phyloP scores from a whole-genome alignment of 2,329 filamentous ascomycete genomes.

The Chrysosporium queenslandicum region DNA sequence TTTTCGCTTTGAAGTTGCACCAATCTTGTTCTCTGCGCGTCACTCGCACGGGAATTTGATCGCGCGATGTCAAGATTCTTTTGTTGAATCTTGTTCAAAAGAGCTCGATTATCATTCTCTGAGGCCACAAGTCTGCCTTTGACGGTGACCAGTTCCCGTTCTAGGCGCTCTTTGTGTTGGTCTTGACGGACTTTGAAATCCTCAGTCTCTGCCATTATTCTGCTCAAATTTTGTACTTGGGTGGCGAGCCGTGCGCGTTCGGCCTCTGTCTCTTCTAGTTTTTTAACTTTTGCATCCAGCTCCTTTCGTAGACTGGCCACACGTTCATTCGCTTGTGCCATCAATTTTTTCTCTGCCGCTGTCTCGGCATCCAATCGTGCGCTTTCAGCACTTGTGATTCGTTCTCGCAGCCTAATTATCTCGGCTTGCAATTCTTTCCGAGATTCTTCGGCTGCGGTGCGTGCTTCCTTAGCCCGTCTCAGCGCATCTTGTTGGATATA shows the following conservation, averaged over 20 bases:
- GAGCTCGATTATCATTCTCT: conserved; percentile 86
- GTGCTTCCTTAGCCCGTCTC: conserved; percentile 72
- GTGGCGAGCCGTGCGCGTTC: conserved; percentile 67
- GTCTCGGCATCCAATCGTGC: conserved; percentile 73
- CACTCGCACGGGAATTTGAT: conserved; percentile 73
- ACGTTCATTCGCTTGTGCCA: conserved; percentile 65
- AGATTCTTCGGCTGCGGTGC: conserved; percentile 69
- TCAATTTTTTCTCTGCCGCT: conserved; percentile 68
- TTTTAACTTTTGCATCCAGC: conserved; percentile 65
- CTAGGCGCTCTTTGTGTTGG: conserved; percentile 84
- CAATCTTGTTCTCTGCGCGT: conserved; percentile 70
- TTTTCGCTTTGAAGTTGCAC: conserved; percentile 73
- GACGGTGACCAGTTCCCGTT: conserved; percentile 81
- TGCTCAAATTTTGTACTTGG: conserved; percentile 76
- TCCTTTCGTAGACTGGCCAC: conserved; percentile 69
- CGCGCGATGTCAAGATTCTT: conserved; percentile 94
- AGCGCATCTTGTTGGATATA: conserved; percentile 91
- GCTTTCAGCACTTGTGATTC: conserved; percentile 77
- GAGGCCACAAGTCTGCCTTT: conserved; percentile 83
- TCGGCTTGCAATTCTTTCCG: conserved; percentile 83
- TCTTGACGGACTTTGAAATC: conserved; percentile 84
- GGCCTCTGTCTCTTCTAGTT: conserved; percentile 66
- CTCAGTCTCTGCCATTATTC: conserved; percentile 78
- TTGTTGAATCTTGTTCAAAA: conserved; percentile 96
- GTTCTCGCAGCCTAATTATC: conserved; percentile 68